Percentiles rank a stretch among this genome's conserved stretches.
Conservation (phyloP, 176 grass and related monocot species). For the Oryza coarctata region DNA sequence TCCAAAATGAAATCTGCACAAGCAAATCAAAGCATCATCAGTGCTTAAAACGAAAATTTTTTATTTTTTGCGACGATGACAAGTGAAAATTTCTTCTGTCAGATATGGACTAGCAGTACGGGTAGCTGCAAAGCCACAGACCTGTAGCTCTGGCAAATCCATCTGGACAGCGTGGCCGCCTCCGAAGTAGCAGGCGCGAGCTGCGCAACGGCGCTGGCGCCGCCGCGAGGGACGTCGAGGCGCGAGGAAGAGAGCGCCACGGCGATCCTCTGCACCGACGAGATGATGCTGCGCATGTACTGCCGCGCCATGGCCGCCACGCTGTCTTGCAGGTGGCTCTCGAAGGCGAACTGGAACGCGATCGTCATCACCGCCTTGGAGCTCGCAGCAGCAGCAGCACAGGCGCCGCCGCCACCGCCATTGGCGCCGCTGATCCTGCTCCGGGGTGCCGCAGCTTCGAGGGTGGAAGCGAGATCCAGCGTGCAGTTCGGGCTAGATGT, state of each 20-base stretch:
- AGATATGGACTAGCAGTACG: neutral
- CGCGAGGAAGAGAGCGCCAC: constrained; percentile 57
- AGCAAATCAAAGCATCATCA: neutral
- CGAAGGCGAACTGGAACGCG: constrained; percentile 90
- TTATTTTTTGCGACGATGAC: too few relatives aligned
- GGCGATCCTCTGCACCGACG: constrained; percentile 81
- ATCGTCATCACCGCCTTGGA: constrained; percentile 86
- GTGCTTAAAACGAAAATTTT: neutral
- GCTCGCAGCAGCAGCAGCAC: neutral
- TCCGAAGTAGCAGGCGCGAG: constrained; percentile 42
- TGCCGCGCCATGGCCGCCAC: constrained; percentile 79
- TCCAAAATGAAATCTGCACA: constrained; percentile 66
- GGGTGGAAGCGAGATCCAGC: constrained; percentile 81
- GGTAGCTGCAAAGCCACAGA: constrained; percentile 5
- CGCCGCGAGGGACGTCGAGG: constrained; percentile 18
- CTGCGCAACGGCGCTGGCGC: too few relatives aligned
- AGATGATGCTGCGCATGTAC: constrained; percentile 74
- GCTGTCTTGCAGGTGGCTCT: constrained; percentile 81
- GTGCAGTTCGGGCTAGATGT: constrained; percentile 67
- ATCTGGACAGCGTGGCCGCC: constrained; percentile 66
- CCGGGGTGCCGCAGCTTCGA: constrained; percentile 59
- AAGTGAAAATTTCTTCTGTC: neutral
- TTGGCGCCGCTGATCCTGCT: constrained; percentile 8
- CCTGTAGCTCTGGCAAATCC: constrained; percentile 91
- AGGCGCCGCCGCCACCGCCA: neutral